Conservation (phyloP, 2,329 filamentous ascomycete genomes). For the Bipolaris zeicola region DNA sequence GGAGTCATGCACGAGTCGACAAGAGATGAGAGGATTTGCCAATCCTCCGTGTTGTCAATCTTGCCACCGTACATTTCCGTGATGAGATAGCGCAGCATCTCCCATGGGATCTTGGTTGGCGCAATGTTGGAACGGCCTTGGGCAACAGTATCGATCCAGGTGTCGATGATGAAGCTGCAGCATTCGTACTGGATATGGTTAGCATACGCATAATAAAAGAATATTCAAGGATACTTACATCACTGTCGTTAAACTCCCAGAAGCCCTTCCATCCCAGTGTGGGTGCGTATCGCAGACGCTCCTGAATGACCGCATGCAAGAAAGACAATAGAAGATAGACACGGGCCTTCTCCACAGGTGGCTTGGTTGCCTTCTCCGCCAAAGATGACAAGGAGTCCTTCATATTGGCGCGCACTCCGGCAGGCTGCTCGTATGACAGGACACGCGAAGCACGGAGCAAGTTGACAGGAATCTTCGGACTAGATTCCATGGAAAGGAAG, state of each 20-base stretch:
- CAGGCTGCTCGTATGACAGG: conserved; percentile 97
- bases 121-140: conserved; percentile 90
- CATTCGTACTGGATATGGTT: conserved; percentile 78
- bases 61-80: conserved; percentile 97
- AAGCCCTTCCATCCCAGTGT: conserved; percentile 96
- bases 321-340: conserved; percentile 92
- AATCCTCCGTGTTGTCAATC: conserved; percentile 90
- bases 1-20: conserved; percentile 82
- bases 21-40: conserved; percentile 71
- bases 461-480: conserved; percentile 95
- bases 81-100: conserved; percentile 88
- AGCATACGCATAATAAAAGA: conserved; percentile 31
- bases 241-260: conserved; percentile 99
- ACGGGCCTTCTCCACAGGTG: conserved; percentile 87
- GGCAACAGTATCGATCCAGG: conserved; percentile 84
- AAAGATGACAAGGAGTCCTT: conserved; percentile 91
- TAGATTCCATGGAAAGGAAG: conserved; percentile 98
- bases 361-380: conserved; percentile 74
- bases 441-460: conserved; percentile 90
- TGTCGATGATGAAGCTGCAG: conserved; percentile 92
- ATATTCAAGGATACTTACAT: conserved; percentile 69
- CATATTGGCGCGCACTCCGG: conserved; percentile 96
- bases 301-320: conserved; percentile 93
- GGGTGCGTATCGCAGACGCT: conserved; percentile 90
- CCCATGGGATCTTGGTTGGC: conserved; percentile 93